A percentile compares a stretch with the other conserved stretches of the same genome.
phyloP scores from a whole-genome alignment of 1,284 basidiomycete species.

The Crucibulum cyathiforme region DNA sequence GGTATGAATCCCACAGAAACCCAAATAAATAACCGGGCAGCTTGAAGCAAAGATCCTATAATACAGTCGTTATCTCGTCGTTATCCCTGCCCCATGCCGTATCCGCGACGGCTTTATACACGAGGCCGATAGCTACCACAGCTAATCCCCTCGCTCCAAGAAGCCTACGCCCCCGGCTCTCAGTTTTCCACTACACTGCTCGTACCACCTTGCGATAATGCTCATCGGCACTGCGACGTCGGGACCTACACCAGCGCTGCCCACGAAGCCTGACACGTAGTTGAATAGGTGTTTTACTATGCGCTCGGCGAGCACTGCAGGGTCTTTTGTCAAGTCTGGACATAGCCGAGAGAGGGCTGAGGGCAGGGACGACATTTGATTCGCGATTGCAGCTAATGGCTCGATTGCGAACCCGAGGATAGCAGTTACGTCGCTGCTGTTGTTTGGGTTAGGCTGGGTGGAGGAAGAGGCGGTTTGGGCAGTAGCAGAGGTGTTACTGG shows the following conservation, averaged over 20 bases:
- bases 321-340: constrained; percentile 29
- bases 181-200: constrained; percentile 77
- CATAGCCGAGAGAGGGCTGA: constrained; percentile 36
- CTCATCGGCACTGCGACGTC: constrained; percentile 78
- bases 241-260: constrained; percentile 52
- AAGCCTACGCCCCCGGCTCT: constrained; percentile 74
- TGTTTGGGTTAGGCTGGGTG: constrained; percentile 36
- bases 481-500: constrained; percentile 46
- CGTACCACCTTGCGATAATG: constrained; percentile 83
- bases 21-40: no score
- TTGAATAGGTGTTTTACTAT: constrained; percentile 84
- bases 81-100: no score
- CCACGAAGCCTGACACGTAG: constrained; percentile 76
- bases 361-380: constrained; percentile 58
- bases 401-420: constrained; percentile 77
- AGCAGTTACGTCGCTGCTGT: constrained; percentile 58
- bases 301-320: constrained; percentile 59
- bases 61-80: no score
- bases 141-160: constrained; percentile 68
- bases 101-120: no score
- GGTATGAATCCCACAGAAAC: no score
- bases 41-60: no score
- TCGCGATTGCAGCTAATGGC: constrained; percentile 63
- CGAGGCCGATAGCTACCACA: not conserved
- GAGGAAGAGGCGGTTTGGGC: constrained; percentile 64